phyloP scores from a whole-genome alignment of 1,284 basidiomycete genomes.

The Erythrobasidium hasegawianum region DNA sequence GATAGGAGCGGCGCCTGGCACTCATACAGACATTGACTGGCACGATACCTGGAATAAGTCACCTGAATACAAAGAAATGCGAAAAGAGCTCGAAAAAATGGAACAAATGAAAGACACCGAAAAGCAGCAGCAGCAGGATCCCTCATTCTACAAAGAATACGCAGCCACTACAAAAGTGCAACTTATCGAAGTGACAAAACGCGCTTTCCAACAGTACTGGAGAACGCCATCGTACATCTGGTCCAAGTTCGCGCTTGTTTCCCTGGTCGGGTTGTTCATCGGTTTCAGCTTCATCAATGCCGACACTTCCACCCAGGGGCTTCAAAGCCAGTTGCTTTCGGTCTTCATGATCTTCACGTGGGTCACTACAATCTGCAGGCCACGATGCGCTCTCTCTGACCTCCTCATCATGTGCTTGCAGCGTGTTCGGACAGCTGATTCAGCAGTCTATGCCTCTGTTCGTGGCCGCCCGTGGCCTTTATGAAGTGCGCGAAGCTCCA shows the following conservation, averaged over 20 bases:
- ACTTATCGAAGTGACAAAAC: conserved; percentile 39
- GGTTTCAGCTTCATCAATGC: conserved; percentile 48
- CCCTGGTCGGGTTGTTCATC: conserved; percentile 47
- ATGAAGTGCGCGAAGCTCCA: conserved; percentile 68
- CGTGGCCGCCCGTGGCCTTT: conserved; percentile 57
- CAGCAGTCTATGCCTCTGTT: conserved; percentile 51
- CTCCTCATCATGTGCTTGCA: conserved; percentile 54
- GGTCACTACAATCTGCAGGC: background rate
- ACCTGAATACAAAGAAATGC: conserved; percentile 51
- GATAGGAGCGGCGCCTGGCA: conserved; percentile 70
- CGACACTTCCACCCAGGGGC: conserved; percentile 63
- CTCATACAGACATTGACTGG: conserved; percentile 68
- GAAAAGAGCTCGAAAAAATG: conserved; percentile 52
- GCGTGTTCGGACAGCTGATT: conserved; percentile 49
- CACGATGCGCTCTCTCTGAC: conserved; percentile 35
- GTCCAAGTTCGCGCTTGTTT: conserved; percentile 60
- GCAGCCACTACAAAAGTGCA: conserved; percentile 38
- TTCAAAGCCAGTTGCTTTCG: conserved; percentile 61
- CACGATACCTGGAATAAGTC: conserved; percentile 65
- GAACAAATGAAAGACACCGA: conserved; percentile 23
- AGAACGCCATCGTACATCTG: conserved; percentile 69
- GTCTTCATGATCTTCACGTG: background rate
- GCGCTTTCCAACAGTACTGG: conserved; percentile 51
- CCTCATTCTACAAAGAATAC: conserved; percentile 46
- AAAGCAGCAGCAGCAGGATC: conserved; percentile 35